Evolutionary conservation across 73 alveolate species (phyloP).

Genomic region (Stentor coeruleus): DNA sequence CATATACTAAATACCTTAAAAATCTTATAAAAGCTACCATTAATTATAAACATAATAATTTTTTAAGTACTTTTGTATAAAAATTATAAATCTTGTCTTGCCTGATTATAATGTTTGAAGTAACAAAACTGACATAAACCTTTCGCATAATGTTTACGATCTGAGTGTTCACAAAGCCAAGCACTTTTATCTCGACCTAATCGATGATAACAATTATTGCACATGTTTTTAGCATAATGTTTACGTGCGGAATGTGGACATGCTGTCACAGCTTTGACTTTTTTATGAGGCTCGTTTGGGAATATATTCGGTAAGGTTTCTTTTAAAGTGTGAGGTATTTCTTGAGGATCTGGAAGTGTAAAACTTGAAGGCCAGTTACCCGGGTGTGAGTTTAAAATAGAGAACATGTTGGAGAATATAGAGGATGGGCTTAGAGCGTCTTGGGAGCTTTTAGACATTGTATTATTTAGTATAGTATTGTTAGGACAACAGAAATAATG

Average conservation of each 20-base stretch:
- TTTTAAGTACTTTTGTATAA: too few species aligned
- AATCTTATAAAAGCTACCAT: too few species aligned
- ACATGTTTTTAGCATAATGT: conserved; percentile 25
- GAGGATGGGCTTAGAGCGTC: too few species aligned
- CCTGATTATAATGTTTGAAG: neutral
- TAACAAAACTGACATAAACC: conserved; percentile 19
- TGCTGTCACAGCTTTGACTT: conserved; percentile 1
- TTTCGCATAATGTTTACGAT: conserved; percentile 16
- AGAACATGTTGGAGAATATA: neutral
- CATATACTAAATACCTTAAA: too few species aligned
- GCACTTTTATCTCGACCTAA: conserved; percentile 19
- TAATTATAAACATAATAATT: too few species aligned
- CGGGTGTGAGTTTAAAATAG: neutral
- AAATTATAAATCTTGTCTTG: neutral
- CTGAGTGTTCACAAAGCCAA: conserved; percentile 1
- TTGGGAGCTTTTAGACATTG: too few species aligned
- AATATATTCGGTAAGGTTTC: neutral
- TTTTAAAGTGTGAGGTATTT: neutral
- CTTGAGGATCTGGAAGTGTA: neutral
- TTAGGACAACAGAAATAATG: too few species aligned
- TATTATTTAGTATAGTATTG: too few species aligned
- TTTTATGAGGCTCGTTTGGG: neutral
- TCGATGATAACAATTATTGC: conserved; percentile 10
- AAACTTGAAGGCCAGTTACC: conserved; percentile 9
- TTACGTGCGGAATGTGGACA: conserved; percentile 18